Conservation (phyloP, 805 yeast species). For the Zygoascus biomembranicola region DNA sequence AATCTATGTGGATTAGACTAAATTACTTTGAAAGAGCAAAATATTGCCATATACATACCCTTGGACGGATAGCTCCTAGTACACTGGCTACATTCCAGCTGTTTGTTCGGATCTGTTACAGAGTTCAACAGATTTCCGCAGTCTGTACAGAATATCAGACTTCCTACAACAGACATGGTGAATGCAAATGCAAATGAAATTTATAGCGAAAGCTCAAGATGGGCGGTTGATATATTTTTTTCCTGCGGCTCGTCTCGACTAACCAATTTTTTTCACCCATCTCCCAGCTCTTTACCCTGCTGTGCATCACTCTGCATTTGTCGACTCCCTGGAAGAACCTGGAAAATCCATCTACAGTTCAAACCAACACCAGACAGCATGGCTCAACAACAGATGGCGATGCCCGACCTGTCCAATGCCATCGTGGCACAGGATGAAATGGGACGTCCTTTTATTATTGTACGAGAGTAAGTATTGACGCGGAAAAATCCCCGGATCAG, state of each 20-base stretch:
- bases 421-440: slow-evolving; percentile 98
- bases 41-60: slow-evolving; percentile 22
- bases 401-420: slow-evolving; percentile 96
- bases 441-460: slow-evolving; percentile 98
- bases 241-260: too few species aligned
- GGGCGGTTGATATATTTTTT: too few species aligned
- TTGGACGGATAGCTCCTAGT: slow-evolving; percentile 34
- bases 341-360: neutral
- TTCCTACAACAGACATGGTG: slow-evolving; percentile 87
- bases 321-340: neutral
- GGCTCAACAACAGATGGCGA: slow-evolving; percentile 22
- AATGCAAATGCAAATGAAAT: neutral
- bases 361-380: neutral
- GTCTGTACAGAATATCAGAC: slow-evolving; percentile 83
- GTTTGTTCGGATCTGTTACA: slow-evolving; percentile 37
- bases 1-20: neutral
- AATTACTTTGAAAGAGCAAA: neutral
- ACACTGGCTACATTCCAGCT: slow-evolving; percentile 52
- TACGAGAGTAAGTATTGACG: slow-evolving; percentile 57
- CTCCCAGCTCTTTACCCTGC: neutral
- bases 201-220: neutral
- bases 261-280: too few species aligned
- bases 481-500: neutral
- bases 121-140: slow-evolving; percentile 89
- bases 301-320: neutral